A percentile compares a stretch with the other conserved stretches of the same genome.
Evolutionary conservation across 805 yeast species (phyloP).

Genomic region (Spencermartinsiella europaea): DNA sequence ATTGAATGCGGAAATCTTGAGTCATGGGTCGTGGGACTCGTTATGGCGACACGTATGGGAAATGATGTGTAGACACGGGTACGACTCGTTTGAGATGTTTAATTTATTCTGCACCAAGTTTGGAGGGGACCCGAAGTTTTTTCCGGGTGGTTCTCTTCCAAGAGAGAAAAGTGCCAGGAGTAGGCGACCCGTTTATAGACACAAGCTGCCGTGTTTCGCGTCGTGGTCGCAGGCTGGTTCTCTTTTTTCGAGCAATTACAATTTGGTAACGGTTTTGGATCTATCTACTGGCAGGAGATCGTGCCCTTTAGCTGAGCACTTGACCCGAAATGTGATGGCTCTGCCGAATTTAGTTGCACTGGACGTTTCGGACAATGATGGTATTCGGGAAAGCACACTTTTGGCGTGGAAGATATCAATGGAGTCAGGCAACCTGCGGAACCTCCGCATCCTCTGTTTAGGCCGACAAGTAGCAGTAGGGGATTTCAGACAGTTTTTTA

Average conservation of each 20-base stretch:
- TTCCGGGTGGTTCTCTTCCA: background rate
- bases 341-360: constrained; percentile 14
- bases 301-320: background rate
- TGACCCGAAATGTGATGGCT: background rate
- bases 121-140: background rate
- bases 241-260: background rate
- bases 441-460: constrained; percentile 12
- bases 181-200: background rate
- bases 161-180: too few species aligned
- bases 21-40: constrained; percentile 10
- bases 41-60: constrained; percentile 17
- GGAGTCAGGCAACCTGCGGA: constrained; percentile 7
- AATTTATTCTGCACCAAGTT: constrained; percentile 7
- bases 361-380: constrained; percentile 12
- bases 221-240: background rate
- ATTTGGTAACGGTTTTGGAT: background rate
- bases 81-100: constrained; percentile 16
- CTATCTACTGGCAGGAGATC: background rate
- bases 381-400: background rate
- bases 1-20: constrained; percentile 4
- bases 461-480: background rate
- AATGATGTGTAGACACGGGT: constrained; percentile 12
- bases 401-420: constrained; percentile 15
- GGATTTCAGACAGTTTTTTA: background rate
- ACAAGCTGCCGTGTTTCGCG: background rate